phyloP scores from a whole-genome alignment of 1,139 yeast species.

The Nakaseomyces sp. region DNA sequence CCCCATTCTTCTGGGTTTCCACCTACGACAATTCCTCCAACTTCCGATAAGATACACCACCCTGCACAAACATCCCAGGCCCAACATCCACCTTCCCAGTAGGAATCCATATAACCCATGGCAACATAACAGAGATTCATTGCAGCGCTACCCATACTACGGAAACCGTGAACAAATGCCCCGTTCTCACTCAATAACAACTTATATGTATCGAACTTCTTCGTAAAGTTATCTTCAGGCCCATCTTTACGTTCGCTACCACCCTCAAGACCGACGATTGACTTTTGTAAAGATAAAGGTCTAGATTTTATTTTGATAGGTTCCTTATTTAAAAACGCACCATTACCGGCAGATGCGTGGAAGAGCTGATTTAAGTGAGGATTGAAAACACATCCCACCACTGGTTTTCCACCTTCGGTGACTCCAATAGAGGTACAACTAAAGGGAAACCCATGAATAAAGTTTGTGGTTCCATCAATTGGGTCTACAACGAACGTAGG shows the following conservation, averaged over 20 bases:
- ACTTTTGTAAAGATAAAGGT: constrained; percentile 39
- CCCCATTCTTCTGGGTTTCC: constrained; percentile 44
- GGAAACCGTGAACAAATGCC: constrained; percentile 48
- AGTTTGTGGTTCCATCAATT: constrained; percentile 56
- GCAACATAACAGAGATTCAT: constrained; percentile 48
- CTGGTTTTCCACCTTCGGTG: constrained; percentile 39
- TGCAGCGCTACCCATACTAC: constrained; percentile 53
- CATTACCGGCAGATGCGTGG: constrained; percentile 45
- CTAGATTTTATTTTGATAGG: constrained; percentile 21
- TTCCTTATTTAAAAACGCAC: constrained; percentile 42
- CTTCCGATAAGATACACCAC: constrained; percentile 47
- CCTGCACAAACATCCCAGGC: constrained; percentile 63
- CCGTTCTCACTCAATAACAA: constrained; percentile 38
- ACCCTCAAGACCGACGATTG: constrained; percentile 47
- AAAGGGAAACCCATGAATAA: constrained; percentile 49
- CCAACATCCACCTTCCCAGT: constrained; percentile 59
- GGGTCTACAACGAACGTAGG: constrained; percentile 60
- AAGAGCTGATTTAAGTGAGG: constrained; percentile 45
- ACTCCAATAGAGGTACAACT: constrained; percentile 52
- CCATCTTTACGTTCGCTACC: constrained; percentile 46
- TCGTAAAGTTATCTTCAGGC: constrained; percentile 37
- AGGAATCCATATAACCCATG: constrained; percentile 45
- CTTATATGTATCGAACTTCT: constrained; percentile 40
- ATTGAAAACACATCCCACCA: constrained; percentile 53
- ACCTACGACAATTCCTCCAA: constrained; percentile 47